Conservation (phyloP, 2,329 filamentous ascomycete species). For the Metarhizium sp. region DNA sequence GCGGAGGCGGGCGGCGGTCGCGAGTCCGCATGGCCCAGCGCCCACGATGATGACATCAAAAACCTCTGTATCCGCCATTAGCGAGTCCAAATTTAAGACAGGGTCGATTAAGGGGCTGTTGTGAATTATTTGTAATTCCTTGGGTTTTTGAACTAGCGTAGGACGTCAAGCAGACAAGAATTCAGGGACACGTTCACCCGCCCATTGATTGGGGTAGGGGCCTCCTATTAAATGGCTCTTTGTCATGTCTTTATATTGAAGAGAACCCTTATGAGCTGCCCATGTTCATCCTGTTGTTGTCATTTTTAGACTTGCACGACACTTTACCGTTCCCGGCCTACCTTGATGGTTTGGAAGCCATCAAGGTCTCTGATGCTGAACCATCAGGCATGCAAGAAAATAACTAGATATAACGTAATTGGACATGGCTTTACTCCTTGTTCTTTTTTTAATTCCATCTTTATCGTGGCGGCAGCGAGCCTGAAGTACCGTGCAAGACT, state of each 20-base stretch:
- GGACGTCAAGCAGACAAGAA: not conserved
- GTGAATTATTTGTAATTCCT: not conserved
- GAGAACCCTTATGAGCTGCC: constrained; percentile 1
- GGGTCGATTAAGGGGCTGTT: not conserved
- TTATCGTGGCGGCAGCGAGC: too few relatives aligned
- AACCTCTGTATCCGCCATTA: constrained; percentile 19
- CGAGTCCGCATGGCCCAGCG: constrained; percentile 66
- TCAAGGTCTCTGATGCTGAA: constrained; percentile 2
- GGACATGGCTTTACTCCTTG: too few relatives aligned
- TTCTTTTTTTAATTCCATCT: too few relatives aligned
- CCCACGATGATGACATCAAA: constrained; percentile 66
- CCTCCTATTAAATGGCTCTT: too few relatives aligned
- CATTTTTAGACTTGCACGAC: not conserved
- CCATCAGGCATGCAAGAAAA: too few relatives aligned
- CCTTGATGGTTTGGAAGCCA: constrained; percentile 8
- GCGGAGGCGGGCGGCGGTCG: constrained; percentile 60
- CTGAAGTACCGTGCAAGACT: too few relatives aligned
- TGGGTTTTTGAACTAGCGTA: not conserved
- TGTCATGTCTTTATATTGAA: not conserved
- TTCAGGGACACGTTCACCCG: not conserved
- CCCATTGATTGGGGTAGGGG: too few relatives aligned
- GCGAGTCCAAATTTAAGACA: too few relatives aligned
- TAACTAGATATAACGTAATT: too few relatives aligned
- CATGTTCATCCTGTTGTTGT: not conserved
- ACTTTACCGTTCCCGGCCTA: not conserved